phyloP scores from a whole-genome alignment of 192 early-diverging fungal genomes.

The Umbelopsis sp. region DNA sequence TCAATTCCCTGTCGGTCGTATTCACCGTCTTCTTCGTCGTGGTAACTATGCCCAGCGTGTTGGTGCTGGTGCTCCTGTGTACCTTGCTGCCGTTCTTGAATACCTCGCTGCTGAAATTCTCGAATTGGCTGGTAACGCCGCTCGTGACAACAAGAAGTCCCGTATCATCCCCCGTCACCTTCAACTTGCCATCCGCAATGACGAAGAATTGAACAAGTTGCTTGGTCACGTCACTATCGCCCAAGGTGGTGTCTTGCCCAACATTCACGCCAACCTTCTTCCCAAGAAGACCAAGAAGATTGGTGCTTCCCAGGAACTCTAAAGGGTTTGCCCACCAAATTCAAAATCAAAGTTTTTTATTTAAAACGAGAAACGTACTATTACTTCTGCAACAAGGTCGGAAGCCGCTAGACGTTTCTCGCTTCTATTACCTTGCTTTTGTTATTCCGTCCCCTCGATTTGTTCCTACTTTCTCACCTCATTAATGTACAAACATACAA shows the following conservation, averaged over 20 bases:
- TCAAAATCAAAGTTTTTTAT: constrained; percentile 12
- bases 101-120: constrained; percentile 96
- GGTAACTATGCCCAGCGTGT: constrained; percentile 95
- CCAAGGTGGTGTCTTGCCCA: constrained; percentile 93
- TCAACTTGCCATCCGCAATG: constrained; percentile 94
- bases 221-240: constrained; percentile 86
- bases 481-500: constrained; percentile 20
- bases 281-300: constrained; percentile 81
- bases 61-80: constrained; percentile 92
- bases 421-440: constrained; percentile 12
- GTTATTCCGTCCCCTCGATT: constrained; percentile 4
- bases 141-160: constrained; percentile 92
- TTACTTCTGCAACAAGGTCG: constrained; percentile 3
- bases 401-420: background rate
- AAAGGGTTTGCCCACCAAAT: constrained; percentile 27
- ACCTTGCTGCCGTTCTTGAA: constrained; percentile 94
- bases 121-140: constrained; percentile 94
- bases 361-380: background rate
- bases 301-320: constrained; percentile 64
- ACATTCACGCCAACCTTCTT: constrained; percentile 86
- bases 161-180: constrained; percentile 96
- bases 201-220: constrained; percentile 92
- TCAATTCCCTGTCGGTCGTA: constrained; percentile 97
- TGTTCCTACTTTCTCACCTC: constrained; percentile 8
- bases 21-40: constrained; percentile 91